phyloP scores from a whole-genome alignment of 2,329 filamentous ascomycete species.

The Xylariales sp. region DNA sequence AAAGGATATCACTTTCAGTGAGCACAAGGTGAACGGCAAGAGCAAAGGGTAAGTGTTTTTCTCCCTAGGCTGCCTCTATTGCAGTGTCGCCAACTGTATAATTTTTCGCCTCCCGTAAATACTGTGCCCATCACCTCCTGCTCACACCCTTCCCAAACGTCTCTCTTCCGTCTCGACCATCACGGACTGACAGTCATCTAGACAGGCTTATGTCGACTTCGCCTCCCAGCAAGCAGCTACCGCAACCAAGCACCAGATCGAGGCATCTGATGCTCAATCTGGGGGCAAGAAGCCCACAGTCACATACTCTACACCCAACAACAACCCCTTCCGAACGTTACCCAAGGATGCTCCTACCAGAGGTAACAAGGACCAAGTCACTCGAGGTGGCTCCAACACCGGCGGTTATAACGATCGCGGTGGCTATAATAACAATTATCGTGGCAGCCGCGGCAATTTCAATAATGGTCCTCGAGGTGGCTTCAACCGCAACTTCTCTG shows the following conservation, averaged over 20 bases:
- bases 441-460: constrained; percentile 26
- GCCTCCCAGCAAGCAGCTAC: constrained; percentile 78
- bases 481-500: constrained; percentile 26
- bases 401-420: constrained; percentile 17
- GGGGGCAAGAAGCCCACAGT: constrained; percentile 67
- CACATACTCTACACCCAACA: constrained; percentile 68
- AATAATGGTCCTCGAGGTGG: constrained; percentile 25
- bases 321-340: constrained; percentile 85
- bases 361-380: constrained; percentile 51
- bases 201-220: constrained; percentile 81
- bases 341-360: constrained; percentile 81
- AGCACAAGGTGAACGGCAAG: constrained; percentile 98
- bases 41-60: constrained; percentile 86
- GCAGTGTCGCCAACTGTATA: background rate
- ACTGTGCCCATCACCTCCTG: too few species aligned
- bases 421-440: constrained; percentile 18
- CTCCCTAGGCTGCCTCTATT: background rate
- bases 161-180: too few species aligned
- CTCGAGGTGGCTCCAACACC: constrained; percentile 33
- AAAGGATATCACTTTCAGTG: constrained; percentile 91
- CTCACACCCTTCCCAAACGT: background rate
- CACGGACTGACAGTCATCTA: constrained; percentile 23
- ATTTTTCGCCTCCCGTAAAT: too few species aligned
- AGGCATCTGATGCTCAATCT: constrained; percentile 52
- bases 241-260: constrained; percentile 77